Evolutionary conservation across 352 stramenopile genomes (phyloP), one percentile per base, ranked within the genome.

Genomic region (Globisporangium uncinulatum): DNA sequence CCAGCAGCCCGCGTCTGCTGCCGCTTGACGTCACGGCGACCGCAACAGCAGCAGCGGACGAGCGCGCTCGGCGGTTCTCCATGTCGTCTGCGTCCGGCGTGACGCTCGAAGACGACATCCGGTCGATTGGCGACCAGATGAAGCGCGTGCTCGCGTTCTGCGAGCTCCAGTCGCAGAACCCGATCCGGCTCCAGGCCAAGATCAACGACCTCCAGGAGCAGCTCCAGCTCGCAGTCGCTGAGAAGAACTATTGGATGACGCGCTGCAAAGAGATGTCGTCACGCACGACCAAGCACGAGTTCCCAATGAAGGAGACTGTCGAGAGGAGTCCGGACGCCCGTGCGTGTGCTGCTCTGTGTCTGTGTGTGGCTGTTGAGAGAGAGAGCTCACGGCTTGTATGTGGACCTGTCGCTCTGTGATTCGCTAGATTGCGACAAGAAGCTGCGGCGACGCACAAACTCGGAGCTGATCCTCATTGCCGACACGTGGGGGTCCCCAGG

Each of bases 211-310:
- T 95, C 42, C 63, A 91, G 66, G 76, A 92, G 54, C 76, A 92
- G 65, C 73, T 95, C 31, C 75, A 79, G 14, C 71, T 81, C 57
- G 83, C 74, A 31, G 73, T 92, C 47, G 72, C 76, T 13, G 85
- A 95, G 71, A 95, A 95, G 67, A 92, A 95, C 61, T 93, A 95
- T 67, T 95, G 85, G 85, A 89, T 92, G 75, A 89, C 90, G 62
- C 79, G 81, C 20, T 92, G 81, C 66, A 83, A 90, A 52, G 81
- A 89, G 55, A 68, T 92, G 51, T 73, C 48, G 14, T 29, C 24
- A 29, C 19, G 36, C 71, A 56, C 66, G 24, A 32, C 56, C 13
- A 54, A 55, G 24, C 53, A 51, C 36, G 55, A 61, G 46, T 56
- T 52, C 21, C 37, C 41, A 19, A 20, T 43, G 29, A 31, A 29